Percentiles rank a stretch among this genome's conserved stretches.
These are phyloP conservation scores for Flaveria ramosissima DNA, from an alignment of 129 eudicot species.

Conservation along the genomic window DNA sequence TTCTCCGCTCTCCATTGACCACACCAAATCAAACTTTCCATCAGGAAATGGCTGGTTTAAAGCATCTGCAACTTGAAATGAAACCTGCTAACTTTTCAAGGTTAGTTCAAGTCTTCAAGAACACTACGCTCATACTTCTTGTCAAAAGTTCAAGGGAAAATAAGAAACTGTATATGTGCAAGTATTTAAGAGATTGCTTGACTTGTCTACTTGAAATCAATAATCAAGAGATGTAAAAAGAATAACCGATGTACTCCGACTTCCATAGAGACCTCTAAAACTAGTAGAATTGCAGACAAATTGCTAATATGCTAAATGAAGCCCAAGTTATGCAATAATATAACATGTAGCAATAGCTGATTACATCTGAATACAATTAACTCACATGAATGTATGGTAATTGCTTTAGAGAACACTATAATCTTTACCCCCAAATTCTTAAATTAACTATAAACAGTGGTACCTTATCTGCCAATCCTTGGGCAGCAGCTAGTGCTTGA, in stretches of 20 bases:
- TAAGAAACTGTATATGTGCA: background rate
- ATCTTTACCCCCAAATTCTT: background rate
- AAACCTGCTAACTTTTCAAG: slow-evolving; percentile 50
- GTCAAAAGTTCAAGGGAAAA: background rate
- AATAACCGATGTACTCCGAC: background rate
- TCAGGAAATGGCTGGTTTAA: slow-evolving; percentile 80
- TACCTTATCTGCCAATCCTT: slow-evolving; percentile 74
- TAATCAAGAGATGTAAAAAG: too few relatives aligned
- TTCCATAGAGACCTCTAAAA: background rate
- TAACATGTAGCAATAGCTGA: background rate
- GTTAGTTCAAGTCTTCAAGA: slow-evolving; percentile 20
- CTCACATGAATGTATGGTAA: slow-evolving; percentile 1
- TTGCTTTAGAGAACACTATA: background rate
- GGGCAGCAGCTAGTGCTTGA: slow-evolving; percentile 74
- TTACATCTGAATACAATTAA: background rate
- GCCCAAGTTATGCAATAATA: slow-evolving; percentile 2
- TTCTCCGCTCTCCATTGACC: slow-evolving; percentile 99
- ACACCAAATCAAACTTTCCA: slow-evolving; percentile 78
- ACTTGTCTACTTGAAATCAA: background rate
- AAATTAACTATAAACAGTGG: background rate
- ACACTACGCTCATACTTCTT: background rate
- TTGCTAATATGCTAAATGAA: background rate
- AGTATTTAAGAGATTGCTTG: slow-evolving; percentile 1
- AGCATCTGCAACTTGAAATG: slow-evolving; percentile 93
- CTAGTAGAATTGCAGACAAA: background rate